A percentile compares a stretch with the other conserved stretches of the same genome.
Evolutionary conservation across 2,329 filamentous ascomycete species (phyloP).

Genomic region (Cercospora sojina): DNA sequence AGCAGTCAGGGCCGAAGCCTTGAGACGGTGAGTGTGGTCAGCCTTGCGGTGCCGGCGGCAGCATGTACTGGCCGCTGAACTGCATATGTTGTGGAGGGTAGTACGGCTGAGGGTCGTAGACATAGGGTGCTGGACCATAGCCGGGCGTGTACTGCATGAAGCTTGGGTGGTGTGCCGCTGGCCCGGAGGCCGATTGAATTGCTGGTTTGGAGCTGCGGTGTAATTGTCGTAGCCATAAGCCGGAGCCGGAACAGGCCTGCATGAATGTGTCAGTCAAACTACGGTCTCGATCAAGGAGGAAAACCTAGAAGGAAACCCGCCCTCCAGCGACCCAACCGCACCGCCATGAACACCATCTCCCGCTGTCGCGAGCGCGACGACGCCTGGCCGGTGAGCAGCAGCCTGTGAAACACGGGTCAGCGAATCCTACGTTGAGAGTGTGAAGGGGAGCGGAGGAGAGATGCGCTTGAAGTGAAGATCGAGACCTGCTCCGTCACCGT

Average conservation of each 20-base stretch:
- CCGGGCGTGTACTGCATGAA: constrained; percentile 1
- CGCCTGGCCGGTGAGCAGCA: not conserved
- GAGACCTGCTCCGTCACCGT: not conserved
- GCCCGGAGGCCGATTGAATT: not conserved
- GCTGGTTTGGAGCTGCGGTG: constrained; percentile 1
- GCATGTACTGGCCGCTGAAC: not conserved
- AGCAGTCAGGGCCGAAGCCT: not conserved
- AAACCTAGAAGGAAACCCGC: not conserved
- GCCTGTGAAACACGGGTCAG: not conserved
- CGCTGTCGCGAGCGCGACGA: not conserved
- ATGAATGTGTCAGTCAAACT: not conserved
- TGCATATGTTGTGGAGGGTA: not conserved
- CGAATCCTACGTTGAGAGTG: not conserved
- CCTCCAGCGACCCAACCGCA: not conserved
- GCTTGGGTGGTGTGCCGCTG: not conserved
- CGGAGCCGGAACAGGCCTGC: not conserved
- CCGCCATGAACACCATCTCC: not conserved
- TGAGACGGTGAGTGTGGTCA: not conserved
- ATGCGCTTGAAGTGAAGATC: not conserved
- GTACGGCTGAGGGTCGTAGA: not conserved
- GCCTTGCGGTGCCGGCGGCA: not conserved
- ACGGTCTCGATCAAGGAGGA: not conserved
- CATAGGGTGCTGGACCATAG: not conserved
- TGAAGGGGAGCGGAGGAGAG: not conserved
- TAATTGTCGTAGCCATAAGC: constrained; percentile 6